Evolutionary conservation across 2,329 filamentous ascomycete species (phyloP), one percentile per base, ranked within the genome.

Genomic region (Aureobasidium sp.): DNA sequence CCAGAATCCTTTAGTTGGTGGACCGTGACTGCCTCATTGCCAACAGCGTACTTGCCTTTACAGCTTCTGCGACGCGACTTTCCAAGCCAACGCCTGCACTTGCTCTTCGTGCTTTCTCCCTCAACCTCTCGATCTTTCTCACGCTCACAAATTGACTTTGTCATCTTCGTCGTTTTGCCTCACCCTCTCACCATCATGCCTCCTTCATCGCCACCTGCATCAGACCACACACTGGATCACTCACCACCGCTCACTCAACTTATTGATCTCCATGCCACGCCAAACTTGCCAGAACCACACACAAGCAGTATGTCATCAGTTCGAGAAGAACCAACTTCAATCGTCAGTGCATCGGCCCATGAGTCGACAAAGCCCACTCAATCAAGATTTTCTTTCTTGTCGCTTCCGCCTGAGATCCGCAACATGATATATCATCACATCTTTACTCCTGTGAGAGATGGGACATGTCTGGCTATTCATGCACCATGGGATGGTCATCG

Each of bases 361-460:
- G 17, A 41, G 8, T 20, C 3, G 7, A n/a, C 2, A 15, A 32
- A 42, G 34, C 17, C 23, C 3, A 5, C 26, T 29, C 51, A 42
- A 37, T 0, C 36, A 29, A 8, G 36, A 10, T 36, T 55, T 5
- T 3, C 36, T 13, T 20, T 55, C 17, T 55, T 55, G 51, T 55
- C 51, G 51, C 51, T 55, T 15, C 51, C 51, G 23, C 37, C 51
- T 55, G 51, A 55, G 37, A 29, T 42, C 5, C 51, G 51, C 51
- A 55, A 55, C 26, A 41, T 41, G 51, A 55, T 55, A 23, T 55
- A 42, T 9, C 13, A 42, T 15, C 32, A 29, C 17, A 26, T 55
- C 15, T 55, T 55, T 17, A 32, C 37, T n/a, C 26, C 37, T 20
- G 51, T n/a, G 9, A 23, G 17, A 32, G 51, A 41, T 20, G 27